phyloP scores from a whole-genome alignment of 345 rosid species.

The Brassica nigra region DNA sequence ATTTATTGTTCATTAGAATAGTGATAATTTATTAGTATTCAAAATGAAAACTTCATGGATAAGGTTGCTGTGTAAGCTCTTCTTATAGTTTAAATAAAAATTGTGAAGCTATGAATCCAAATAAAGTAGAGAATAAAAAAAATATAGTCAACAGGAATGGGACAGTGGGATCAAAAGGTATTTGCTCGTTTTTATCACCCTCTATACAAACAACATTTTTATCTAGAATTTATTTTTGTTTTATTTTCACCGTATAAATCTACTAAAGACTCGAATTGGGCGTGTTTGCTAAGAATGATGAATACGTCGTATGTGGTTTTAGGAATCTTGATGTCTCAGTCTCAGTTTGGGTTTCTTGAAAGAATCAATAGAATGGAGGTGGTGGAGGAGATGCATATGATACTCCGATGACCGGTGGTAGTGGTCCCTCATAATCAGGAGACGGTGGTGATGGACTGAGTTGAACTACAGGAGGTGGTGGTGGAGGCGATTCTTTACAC shows the following conservation, averaged over 20 bases:
- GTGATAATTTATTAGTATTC: no score
- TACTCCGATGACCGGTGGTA: slow-evolving; percentile 76
- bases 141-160: not conserved
- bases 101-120: not conserved
- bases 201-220: slow-evolving; percentile 21
- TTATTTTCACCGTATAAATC: slow-evolving; percentile 13
- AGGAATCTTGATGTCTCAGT: not conserved
- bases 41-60: no score
- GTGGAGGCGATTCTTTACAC: not conserved
- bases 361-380: slow-evolving; percentile 91
- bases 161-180: not conserved
- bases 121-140: not conserved
- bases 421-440: slow-evolving; percentile 74
- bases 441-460: slow-evolving; percentile 59
- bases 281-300: not conserved
- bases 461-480: not conserved
- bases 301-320: slow-evolving; percentile 4
- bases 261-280: slow-evolving; percentile 1
- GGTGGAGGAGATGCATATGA: slow-evolving; percentile 95
- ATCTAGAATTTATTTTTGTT: not conserved
- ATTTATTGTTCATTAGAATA: no score
- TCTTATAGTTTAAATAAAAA: no score
- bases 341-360: slow-evolving; percentile 32
- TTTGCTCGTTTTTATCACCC: not conserved
- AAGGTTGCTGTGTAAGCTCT: no score